Conservation (phyloP, 768 basidiomycete species). For the Mrakia gelida region DNA sequence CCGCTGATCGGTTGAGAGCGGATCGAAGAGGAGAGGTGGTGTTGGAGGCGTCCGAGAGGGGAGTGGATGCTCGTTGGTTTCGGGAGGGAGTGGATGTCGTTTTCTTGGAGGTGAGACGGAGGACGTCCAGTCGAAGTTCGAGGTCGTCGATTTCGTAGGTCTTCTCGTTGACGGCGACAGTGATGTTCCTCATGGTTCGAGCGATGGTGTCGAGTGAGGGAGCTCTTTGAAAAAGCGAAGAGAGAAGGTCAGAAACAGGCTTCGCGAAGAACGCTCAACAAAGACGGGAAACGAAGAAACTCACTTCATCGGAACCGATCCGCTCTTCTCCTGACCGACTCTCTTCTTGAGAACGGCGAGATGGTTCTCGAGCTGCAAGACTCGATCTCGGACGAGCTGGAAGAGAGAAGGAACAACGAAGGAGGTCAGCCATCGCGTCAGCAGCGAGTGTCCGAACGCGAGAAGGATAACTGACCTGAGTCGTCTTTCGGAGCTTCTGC, state of each 20-base stretch:
- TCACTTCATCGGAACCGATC: constrained; percentile 61
- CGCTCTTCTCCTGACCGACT: constrained; percentile 58
- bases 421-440: background rate
- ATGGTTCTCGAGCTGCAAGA: constrained; percentile 74
- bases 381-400: constrained; percentile 64
- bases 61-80: background rate
- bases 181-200: constrained; percentile 79
- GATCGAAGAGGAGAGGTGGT: constrained; percentile 19
- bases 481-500: constrained; percentile 62
- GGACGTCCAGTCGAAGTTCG: constrained; percentile 37
- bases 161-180: constrained; percentile 45
- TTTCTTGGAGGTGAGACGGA: constrained; percentile 33
- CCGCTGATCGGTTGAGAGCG: background rate
- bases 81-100: background rate
- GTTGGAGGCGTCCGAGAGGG: constrained; percentile 5
- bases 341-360: constrained; percentile 66
- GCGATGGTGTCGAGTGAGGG: constrained; percentile 81
- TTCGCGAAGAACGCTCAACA: background rate
- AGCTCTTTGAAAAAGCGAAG: constrained; percentile 52
- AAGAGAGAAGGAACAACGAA: constrained; percentile 2
- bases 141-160: constrained; percentile 45
- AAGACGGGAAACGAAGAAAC: constrained; percentile 35
- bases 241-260: background rate
- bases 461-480: constrained; percentile 54
- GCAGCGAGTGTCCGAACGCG: background rate